These are phyloP conservation scores for Eustoma russellianum DNA, from an alignment of 257 asterid genomes.

Conservation along the genomic window DNA sequence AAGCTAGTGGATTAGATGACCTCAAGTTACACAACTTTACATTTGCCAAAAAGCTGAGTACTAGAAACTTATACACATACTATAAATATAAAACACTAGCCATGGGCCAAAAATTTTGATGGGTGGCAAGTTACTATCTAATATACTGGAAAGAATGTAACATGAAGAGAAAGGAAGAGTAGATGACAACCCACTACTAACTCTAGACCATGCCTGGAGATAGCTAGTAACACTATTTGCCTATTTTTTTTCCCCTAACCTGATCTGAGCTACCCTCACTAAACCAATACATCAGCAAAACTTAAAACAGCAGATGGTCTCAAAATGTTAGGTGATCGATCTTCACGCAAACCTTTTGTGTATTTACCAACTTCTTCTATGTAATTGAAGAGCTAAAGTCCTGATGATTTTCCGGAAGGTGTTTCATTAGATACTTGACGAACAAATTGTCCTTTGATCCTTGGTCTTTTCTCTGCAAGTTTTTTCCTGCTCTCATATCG, in stretches of 20 bases:
- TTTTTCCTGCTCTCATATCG: constrained; percentile 79
- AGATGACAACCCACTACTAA: constrained; percentile 2
- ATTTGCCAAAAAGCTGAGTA: too few relatives aligned
- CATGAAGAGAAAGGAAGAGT: constrained; percentile 3
- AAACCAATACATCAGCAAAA: too few relatives aligned
- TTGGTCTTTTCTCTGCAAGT: constrained; percentile 84
- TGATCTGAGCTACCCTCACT: too few relatives aligned
- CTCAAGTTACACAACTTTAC: too few relatives aligned
- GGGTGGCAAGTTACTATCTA: not conserved
- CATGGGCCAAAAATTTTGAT: not conserved
- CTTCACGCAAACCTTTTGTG: too few relatives aligned
- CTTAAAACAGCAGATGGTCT: too few relatives aligned
- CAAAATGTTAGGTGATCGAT: too few relatives aligned
- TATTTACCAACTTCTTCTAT: too few relatives aligned
- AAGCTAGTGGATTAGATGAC: too few relatives aligned
- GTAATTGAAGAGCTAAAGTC: too few relatives aligned
- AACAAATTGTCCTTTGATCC: constrained; percentile 85
- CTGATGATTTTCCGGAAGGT: constrained; percentile 28
- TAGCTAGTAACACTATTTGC: not conserved
- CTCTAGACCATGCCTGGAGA: constrained; percentile 6
- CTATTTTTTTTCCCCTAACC: too few relatives aligned
- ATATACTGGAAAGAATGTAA: not conserved
- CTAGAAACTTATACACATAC: too few relatives aligned
- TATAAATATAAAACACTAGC: not conserved
- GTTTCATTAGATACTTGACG: constrained; percentile 49